Evolutionary conservation across 176 grass and related monocot genomes (phyloP).

Genomic region (Microstegium vimineum): DNA sequence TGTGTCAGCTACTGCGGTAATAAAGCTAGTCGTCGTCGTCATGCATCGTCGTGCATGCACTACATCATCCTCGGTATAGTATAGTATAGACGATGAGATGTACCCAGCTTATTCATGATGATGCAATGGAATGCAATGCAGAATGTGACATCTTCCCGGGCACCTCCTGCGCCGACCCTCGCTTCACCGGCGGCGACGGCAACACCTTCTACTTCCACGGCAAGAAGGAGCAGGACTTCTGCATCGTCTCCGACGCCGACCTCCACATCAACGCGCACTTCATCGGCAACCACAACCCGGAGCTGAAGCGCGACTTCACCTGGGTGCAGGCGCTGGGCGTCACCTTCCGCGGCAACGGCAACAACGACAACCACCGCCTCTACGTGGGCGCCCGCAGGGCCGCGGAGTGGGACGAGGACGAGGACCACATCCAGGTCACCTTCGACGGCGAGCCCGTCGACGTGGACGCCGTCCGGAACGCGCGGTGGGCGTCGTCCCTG

Average conservation of each 20-base stretch:
- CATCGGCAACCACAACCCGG: conserved; percentile 52
- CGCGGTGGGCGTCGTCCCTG: conserved; percentile 20
- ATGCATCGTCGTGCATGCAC: too few species aligned
- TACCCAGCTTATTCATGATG: too few species aligned
- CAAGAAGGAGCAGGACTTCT: conserved; percentile 41
- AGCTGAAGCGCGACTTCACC: conserved; percentile 36
- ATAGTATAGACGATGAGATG: too few species aligned
- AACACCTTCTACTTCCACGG: conserved; percentile 64
- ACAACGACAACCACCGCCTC: conserved; percentile 31
- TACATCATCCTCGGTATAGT: too few species aligned
- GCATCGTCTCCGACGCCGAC: conserved; percentile 27
- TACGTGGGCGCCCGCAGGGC: conserved; percentile 48
- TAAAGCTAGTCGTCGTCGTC: too few species aligned
- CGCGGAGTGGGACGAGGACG: conserved; percentile 52
- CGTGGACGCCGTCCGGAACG: conserved; percentile 22
- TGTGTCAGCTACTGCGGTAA: conserved; percentile 52
- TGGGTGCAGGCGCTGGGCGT: conserved; percentile 52
- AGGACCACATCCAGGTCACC: conserved; percentile 43
- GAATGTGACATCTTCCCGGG: conserved; percentile 51
- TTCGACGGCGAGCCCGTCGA: conserved; percentile 40
- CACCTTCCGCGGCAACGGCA: neutral
- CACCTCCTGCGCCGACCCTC: conserved; percentile 54
- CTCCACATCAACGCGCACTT: conserved; percentile 64
- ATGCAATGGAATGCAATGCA: too few species aligned
- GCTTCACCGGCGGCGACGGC: conserved; percentile 68